Conservation (phyloP, 176 grass and related monocot species). For the Themeda triandra region DNA sequence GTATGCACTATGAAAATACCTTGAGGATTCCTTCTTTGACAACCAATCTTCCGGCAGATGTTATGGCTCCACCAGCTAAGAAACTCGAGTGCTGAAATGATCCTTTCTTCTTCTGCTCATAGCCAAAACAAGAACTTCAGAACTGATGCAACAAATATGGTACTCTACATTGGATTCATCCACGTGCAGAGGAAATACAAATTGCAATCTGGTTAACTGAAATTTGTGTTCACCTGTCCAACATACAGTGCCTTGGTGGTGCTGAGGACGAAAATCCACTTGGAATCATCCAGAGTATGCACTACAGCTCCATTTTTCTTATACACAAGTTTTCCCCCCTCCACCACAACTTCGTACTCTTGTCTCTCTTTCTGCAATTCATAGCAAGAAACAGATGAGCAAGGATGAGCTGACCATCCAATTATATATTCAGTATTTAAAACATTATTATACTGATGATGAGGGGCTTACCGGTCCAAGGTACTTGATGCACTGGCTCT, state of each 20-base stretch:
- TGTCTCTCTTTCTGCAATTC: conserved; percentile 78
- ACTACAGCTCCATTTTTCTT: conserved; percentile 50
- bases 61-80: conserved; percentile 81
- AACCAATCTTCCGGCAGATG: conserved; percentile 77
- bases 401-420: conserved; percentile 13
- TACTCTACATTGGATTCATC: background rate
- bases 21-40: conserved; percentile 77
- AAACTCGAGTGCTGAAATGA: conserved; percentile 93
- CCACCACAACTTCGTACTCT: conserved; percentile 68
- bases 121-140: background rate
- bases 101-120: conserved; percentile 91
- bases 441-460: background rate
- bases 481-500: conserved; percentile 85
- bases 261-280: conserved; percentile 94
- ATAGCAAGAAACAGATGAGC: conserved; percentile 2
- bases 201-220: background rate
- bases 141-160: background rate
- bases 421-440: background rate
- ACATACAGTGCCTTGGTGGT: conserved; percentile 69
- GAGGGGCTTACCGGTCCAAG: conserved; percentile 75
- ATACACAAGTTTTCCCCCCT: conserved; percentile 65
- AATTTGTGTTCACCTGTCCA: conserved; percentile 66
- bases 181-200: background rate
- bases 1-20: conserved; percentile 21
- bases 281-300: conserved; percentile 68